Base-by-base conservation (phyloP, 2,329 filamentous ascomycete genomes). In the Colletotrichum karsti region DNA sequence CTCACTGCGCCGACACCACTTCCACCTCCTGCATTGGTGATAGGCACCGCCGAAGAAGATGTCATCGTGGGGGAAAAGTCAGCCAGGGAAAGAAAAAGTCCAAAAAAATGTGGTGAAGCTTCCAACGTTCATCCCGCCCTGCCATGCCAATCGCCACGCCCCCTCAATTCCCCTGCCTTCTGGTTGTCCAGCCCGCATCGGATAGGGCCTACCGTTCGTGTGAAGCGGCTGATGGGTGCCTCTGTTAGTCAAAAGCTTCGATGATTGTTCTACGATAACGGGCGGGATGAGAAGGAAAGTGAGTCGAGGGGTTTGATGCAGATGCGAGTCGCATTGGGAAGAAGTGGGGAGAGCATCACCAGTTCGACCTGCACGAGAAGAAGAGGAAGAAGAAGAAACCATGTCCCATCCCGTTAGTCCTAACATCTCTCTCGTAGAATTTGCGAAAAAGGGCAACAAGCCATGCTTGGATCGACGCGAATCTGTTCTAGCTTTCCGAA, bases 101-200 rank as follows among this genome's bases (percentile, higher is more conserved):
- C n/a, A n/a, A 37, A 8, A 3, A 22, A 18, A 9, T 22, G 41
- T 44, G 13, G 22, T 42, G 51, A 48, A 5, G 15, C 46, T n/a
- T 42, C n/a, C n/a, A n/a, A n/a, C n/a, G n/a, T n/a, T n/a, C n/a
- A n/a, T n/a, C 41, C 48, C 46, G 53, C 46, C 64, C 60, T 67
- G 44, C 30, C 53, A 54, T 58, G 46, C 60, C 64, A 67, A 67
- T 64, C 60, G 64, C 33, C 60, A 63, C 53, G 28, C 53, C 60
- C 20, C 33, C 50, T 39, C 24, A 46, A 8, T 51, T 15, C 30
- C 28, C 30, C n/a, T 20, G 10, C 37, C 28, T 22, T 26, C 8
- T 15, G 13, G 18, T 58, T n/a, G 26, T 26, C 41, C 42, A 58
- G 30, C 42, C n/a, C 56, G 30, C 44, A 42, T 50, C 37, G 20